Evolutionary conservation across 176 grass and related monocot species (phyloP), one percentile per base, ranked within the genome.

Genomic region (Leersia perrieri): DNA sequence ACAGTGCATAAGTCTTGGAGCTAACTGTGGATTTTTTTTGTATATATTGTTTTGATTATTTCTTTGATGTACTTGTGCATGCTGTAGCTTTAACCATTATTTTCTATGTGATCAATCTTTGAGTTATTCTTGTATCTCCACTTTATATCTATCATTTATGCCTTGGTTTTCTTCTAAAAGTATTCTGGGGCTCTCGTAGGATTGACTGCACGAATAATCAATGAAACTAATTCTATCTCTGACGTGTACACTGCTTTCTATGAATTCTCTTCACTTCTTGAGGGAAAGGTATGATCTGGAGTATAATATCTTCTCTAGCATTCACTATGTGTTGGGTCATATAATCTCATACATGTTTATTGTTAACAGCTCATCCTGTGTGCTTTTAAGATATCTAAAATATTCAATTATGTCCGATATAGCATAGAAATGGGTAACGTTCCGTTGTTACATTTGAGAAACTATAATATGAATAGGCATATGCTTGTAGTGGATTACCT

Each of bases 201-300:
- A 22, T 60, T 92, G 20, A 85, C 78, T 45, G 90, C 90, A 39
- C 83, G 82, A 73, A 33, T 92, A 76, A 75, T 88, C 74, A 15
- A 71, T 70, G 76, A 88, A 74, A 86, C 90, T 70, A 70, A 82
- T 27, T 53, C 82, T 57, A 88, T 92, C 82, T 60, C 82, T 18
- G 90, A 92, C 83, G 67, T 89, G 7, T 87, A 84, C 66, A 67
- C 70, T 87, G 76, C 84, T 63, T 89, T 89, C 80, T 89, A 77
- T 57, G 80, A 93, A 27, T 89, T 93, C 72, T 87, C 87, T 87
- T 66, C 72, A 14, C 35, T 89, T 23, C 69, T 93, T 23, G 72
- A 89, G 58, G 84, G 81, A 53, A 93, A 93, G 87, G 91, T 93
- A 89, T 51, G 38, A n/a, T 73, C 11, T 79, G 36, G 33, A 31